Base-by-base conservation (phyloP, 768 basidiomycete genomes). In the Ramaria rubella region DNA sequence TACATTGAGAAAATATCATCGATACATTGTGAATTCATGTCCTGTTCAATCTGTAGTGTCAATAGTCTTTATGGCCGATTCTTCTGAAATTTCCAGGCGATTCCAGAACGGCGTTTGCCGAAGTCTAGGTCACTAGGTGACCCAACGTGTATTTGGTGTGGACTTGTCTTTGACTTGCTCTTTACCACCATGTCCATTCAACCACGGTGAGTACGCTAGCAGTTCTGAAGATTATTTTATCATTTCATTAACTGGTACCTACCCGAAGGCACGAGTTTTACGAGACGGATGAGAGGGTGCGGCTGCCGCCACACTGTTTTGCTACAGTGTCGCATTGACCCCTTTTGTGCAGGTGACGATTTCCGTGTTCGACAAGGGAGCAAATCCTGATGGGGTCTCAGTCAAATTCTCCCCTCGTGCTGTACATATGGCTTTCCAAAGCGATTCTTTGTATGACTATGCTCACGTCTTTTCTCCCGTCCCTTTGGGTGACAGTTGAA, bases 281-380 rank as follows among this genome's bases (percentile, higher is more conserved):
- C 69, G 90, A 93, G 71, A 87, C 84, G 12, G 90, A 92, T 62
- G 87, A 91, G 58, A 76, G 66, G 44, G 55, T 56, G 15, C n/a
- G 52, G 23, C 40, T 54, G 4, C 12, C 9, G 2, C 23, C 19
- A 19, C n/a, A 21, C 31, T 49, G 45, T 8, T 9, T 30, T 46
- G 30, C n/a, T n/a, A 30, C 26, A 27, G 42, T 45, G 4, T 46
- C 26, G 21, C 27, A 5, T 23, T 33, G 15, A 3, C 29, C 12
- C n/a, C 15, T 55, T 9, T 36, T 21, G 12, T 6, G 9, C 45
- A 56, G 60, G 67, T 91, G 55, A 86, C 75, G 19, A 67, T 93
- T 63, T 85, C 87, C 55, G 75, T 93, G 64, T 92, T 91, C 64
- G 85, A 93, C 71, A 81, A 82, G 62, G 82, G 82, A 62, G 89